Evolutionary conservation across 805 yeast genomes (phyloP).

Genomic region (Candida stauntonica): DNA sequence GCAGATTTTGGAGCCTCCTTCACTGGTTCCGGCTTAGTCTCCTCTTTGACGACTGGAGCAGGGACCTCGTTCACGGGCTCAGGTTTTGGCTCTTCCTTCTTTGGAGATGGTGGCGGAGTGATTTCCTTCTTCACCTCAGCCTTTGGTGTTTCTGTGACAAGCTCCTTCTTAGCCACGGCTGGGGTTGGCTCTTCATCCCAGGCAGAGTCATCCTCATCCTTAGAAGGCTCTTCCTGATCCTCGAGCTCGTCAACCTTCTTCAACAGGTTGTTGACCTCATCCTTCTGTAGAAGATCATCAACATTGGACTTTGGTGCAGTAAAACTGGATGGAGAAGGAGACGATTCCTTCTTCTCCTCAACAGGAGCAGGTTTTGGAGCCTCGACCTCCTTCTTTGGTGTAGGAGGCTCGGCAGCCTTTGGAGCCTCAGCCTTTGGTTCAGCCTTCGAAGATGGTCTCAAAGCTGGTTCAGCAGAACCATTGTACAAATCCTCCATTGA

Average conservation of each 20-base stretch:
- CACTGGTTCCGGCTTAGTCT: constrained; percentile 16
- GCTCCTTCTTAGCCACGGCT: constrained; percentile 14
- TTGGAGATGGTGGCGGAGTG: constrained; percentile 3
- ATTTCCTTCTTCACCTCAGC: constrained; percentile 9
- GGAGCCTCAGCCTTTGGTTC: constrained; percentile 21
- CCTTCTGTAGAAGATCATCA: constrained; percentile 44
- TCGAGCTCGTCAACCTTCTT: constrained; percentile 42
- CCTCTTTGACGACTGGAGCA: too few relatives aligned
- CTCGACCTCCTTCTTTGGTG: constrained; percentile 20
- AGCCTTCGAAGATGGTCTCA: constrained; percentile 35
- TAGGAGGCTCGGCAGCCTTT: constrained; percentile 19
- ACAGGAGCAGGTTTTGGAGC: constrained; percentile 18
- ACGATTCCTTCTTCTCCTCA: constrained; percentile 20
- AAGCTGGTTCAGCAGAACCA: constrained; percentile 53
- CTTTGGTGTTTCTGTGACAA: constrained; percentile 15
- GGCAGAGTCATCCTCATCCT: constrained; percentile 15
- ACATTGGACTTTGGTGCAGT: constrained; percentile 39
- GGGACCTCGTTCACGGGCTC: too few relatives aligned
- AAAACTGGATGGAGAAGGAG: constrained; percentile 19
- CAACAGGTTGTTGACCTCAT: constrained; percentile 43
- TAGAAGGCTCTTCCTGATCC: constrained; percentile 27
- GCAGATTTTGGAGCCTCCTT: constrained; percentile 6
- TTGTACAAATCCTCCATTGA: constrained; percentile 75
- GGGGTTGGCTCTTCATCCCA: constrained; percentile 33
- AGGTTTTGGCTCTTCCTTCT: constrained; percentile 23